phyloP scores from a whole-genome alignment of 2,329 filamentous ascomycete species.

The Talaromyces albobiverticillius region DNA sequence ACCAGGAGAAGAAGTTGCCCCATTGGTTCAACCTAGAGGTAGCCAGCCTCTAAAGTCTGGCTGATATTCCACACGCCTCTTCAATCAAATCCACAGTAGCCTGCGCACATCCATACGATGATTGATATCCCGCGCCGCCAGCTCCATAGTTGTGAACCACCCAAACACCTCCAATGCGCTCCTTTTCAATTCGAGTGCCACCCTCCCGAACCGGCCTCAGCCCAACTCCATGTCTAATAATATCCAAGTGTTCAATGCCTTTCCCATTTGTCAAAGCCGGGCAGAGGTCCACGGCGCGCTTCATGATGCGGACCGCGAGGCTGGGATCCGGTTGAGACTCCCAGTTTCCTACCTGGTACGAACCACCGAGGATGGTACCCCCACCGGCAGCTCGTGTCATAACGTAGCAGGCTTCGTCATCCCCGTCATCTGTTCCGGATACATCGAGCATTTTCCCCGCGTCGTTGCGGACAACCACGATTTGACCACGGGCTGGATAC shows the following conservation, averaged over 20 bases:
- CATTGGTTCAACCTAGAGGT: too few species aligned
- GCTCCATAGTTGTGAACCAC: slow-evolving; percentile 45
- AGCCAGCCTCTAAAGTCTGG: too few species aligned
- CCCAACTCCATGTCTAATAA: slow-evolving; percentile 79
- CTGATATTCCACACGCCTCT: slow-evolving; percentile 39
- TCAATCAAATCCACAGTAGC: slow-evolving; percentile 65
- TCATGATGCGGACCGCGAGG: slow-evolving; percentile 77
- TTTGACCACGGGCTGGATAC: slow-evolving; percentile 75
- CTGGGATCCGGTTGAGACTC: slow-evolving; percentile 74
- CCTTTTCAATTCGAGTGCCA: slow-evolving; percentile 73
- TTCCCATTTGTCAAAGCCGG: slow-evolving; percentile 47
- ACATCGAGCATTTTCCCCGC: slow-evolving; percentile 65
- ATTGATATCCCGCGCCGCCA: slow-evolving; percentile 60
- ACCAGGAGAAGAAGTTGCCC: too few species aligned
- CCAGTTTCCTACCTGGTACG: slow-evolving; percentile 76
- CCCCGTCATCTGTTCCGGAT: slow-evolving; percentile 71
- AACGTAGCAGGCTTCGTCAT: slow-evolving; percentile 71
- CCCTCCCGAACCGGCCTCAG: slow-evolving; percentile 70
- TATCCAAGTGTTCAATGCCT: slow-evolving; percentile 68
- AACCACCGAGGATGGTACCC: slow-evolving; percentile 80
- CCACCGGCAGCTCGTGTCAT: slow-evolving; percentile 74
- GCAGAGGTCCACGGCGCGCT: slow-evolving; percentile 49
- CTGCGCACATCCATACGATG: slow-evolving; percentile 67
- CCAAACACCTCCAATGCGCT: slow-evolving; percentile 60
- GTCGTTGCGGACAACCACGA: slow-evolving; percentile 78